Evolutionary conservation across 345 rosid species (phyloP).

Genomic region (thale cress (Arabidopsis thaliana)): TAIR10.1 NC_003074.8:22938001-22938500

Average conservation of each 20-base stretch:
- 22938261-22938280: conserved; percentile 62
- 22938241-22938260: conserved; percentile 58
- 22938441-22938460: conserved; percentile 52
- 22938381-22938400: conserved; percentile 64
- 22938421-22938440: conserved; percentile 75
- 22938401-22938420: conserved; percentile 60
- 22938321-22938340: conserved; percentile 38
- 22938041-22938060: conserved; percentile 75
- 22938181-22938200: conserved; percentile 60
- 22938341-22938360: conserved; percentile 52
- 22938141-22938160: conserved; percentile 68
- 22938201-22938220: conserved; percentile 83
- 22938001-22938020: conserved; percentile 48
- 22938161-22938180: conserved; percentile 66
- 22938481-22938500: conserved; percentile 36
- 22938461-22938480: conserved; percentile 10
- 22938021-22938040: conserved; percentile 72
- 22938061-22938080: conserved; percentile 73
- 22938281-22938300: conserved; percentile 49
- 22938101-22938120: conserved; percentile 74
- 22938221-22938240: conserved; percentile 69
- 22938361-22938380: conserved; percentile 62
- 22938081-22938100: conserved; percentile 72
- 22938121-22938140: conserved; percentile 69
- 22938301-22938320: conserved; percentile 40